These are phyloP conservation scores for Lolium multiflorum DNA, from an alignment of 176 grass and related monocot species.

Conservation along the genomic window DNA sequence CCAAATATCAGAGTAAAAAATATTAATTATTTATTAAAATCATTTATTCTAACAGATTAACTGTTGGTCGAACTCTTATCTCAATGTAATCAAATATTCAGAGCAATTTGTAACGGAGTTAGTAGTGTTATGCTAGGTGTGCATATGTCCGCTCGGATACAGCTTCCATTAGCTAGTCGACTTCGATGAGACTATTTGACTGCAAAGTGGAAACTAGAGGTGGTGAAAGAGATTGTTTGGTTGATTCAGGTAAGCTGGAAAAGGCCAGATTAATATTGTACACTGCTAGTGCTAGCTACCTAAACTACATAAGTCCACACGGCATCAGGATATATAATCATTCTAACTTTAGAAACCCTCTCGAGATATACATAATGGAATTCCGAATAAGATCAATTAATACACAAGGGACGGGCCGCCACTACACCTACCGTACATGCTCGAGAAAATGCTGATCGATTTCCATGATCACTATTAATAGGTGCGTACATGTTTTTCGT, in stretches of 20 bases:
- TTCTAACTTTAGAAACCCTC: slow-evolving; percentile 43
- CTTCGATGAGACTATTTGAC: no score
- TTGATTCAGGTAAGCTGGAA: slow-evolving; percentile 27
- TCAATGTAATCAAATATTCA: no score
- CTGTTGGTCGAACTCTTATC: no score
- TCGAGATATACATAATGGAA: slow-evolving; percentile 12
- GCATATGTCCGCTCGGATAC: no score
- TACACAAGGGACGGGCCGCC: slow-evolving; percentile 21
- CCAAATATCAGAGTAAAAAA: no score
- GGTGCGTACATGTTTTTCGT: neutral
- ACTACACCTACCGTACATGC: slow-evolving; percentile 42
- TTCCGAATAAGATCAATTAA: neutral
- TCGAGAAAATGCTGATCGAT: neutral
- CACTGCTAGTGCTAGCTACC: neutral
- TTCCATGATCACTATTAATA: neutral
- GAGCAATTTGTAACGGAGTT: no score
- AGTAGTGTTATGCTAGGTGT: no score
- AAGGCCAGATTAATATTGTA: slow-evolving; percentile 3
- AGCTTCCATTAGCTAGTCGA: no score
- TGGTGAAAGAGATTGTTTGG: neutral
- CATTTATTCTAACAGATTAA: no score
- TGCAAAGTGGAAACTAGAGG: no score
- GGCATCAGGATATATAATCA: slow-evolving; percentile 34
- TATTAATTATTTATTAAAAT: no score
- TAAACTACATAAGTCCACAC: slow-evolving; percentile 48